Evolutionary conservation across 2,329 filamentous ascomycete genomes (phyloP).

Genomic region (Albifimbria verrucaria): DNA sequence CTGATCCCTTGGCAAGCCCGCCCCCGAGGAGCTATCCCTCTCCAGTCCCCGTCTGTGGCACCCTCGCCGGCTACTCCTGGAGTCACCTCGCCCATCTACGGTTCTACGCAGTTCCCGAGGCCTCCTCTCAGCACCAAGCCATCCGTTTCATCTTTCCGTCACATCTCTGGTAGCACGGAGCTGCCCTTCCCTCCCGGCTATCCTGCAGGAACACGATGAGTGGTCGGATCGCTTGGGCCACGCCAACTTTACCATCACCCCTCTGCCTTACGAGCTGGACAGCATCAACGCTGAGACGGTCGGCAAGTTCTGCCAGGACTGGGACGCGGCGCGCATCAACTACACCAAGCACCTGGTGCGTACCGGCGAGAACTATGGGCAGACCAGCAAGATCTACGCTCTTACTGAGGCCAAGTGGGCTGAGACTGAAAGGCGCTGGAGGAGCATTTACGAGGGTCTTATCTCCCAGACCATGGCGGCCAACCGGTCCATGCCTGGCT

Average conservation of each 20-base stretch:
- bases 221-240: constrained; percentile 87
- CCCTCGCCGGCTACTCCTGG: constrained; percentile 45
- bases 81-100: constrained; percentile 29
- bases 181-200: constrained; percentile 57
- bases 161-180: constrained; percentile 59
- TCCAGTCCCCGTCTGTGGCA: constrained; percentile 77
- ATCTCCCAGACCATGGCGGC: constrained; percentile 47
- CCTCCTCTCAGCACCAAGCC: constrained; percentile 75
- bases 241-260: constrained; percentile 86
- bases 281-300: constrained; percentile 54
- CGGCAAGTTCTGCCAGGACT: constrained; percentile 69
- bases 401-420: constrained; percentile 89
- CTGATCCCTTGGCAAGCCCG: constrained; percentile 51
- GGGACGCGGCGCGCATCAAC: constrained; percentile 79
- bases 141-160: constrained; percentile 70
- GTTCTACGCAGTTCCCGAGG: constrained; percentile 34
- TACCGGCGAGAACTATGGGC: constrained; percentile 85
- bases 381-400: constrained; percentile 83
- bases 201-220: constrained; percentile 68
- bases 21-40: constrained; percentile 64
- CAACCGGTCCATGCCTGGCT: constrained; percentile 21
- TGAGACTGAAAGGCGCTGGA: constrained; percentile 73
- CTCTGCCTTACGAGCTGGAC: constrained; percentile 73
- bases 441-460: constrained; percentile 63
- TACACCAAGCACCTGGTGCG: constrained; percentile 87